phyloP scores from a whole-genome alignment of 2,329 filamentous ascomycete species.

The Trichophyton simii region DNA sequence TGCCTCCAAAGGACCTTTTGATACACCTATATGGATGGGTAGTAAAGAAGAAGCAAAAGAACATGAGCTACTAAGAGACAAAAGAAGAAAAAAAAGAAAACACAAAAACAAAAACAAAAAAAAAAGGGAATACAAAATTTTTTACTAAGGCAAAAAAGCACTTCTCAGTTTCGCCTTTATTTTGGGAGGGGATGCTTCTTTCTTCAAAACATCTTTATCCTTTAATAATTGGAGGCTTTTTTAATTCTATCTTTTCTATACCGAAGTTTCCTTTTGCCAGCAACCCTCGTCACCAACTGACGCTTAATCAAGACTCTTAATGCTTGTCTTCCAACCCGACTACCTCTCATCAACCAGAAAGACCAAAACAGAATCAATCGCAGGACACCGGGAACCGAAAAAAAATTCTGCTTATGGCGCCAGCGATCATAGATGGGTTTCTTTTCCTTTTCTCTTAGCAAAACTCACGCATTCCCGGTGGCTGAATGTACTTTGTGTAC shows the following conservation, averaged over 20 bases:
- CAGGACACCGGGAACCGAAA: neutral
- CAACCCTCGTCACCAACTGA: neutral
- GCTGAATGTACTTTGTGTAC: neutral
- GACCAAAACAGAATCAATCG: too few species aligned
- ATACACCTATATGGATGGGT: too few species aligned
- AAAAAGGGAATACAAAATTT: neutral
- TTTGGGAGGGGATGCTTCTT: neutral
- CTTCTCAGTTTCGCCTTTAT: neutral
- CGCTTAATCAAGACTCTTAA: neutral
- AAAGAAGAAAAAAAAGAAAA: neutral
- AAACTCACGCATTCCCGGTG: neutral
- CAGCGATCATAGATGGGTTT: neutral
- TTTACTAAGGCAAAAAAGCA: neutral
- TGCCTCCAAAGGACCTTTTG: too few species aligned
- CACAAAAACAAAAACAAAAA: neutral
- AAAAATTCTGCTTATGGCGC: neutral
- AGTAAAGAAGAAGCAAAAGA: too few species aligned
- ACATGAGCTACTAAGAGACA: neutral
- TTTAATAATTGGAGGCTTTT: neutral
- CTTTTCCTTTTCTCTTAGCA: neutral
- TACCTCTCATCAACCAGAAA: neutral
- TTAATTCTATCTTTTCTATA: neutral
- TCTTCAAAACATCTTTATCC: neutral
- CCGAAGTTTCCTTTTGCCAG: neutral
- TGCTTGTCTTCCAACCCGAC: neutral